phyloP scores from a whole-genome alignment of 2,329 filamentous ascomycete species.

The Pseudocercospora cruenta region DNA sequence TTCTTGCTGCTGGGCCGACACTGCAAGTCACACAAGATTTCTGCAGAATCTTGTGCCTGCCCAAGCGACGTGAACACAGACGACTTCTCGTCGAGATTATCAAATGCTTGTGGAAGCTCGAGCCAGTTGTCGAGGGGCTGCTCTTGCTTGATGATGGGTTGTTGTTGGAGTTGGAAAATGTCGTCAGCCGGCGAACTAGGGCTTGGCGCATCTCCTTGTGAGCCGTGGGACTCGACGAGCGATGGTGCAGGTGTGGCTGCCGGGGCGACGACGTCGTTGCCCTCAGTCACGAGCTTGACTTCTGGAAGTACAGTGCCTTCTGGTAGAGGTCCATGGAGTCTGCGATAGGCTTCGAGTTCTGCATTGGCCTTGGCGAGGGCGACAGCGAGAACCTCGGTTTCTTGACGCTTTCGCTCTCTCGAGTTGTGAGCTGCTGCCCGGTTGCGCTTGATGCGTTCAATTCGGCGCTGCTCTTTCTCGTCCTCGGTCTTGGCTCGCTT shows the following conservation, averaged over 20 bases:
- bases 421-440: slow-evolving; percentile 96
- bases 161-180: slow-evolving; percentile 25
- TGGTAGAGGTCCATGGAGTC: slow-evolving; percentile 38
- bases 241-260: slow-evolving; percentile 36
- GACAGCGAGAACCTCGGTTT: slow-evolving; percentile 80
- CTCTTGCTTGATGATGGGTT: slow-evolving; percentile 37
- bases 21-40: slow-evolving; percentile 99
- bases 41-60: slow-evolving; percentile 99
- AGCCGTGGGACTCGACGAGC: slow-evolving; percentile 35
- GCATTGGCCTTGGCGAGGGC: slow-evolving; percentile 37
- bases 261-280: slow-evolving; percentile 13
- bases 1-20: slow-evolving; percentile 74
- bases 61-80: slow-evolving; percentile 67
- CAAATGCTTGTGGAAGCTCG: slow-evolving; percentile 32
- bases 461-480: slow-evolving; percentile 96
- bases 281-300: slow-evolving; percentile 35
- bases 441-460: slow-evolving; percentile 95
- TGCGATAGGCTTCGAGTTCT: slow-evolving; percentile 38
- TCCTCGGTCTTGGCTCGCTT: slow-evolving; percentile 99
- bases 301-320: slow-evolving; percentile 38
- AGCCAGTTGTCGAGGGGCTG: slow-evolving; percentile 31
- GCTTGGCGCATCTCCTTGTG: slow-evolving; percentile 31
- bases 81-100: slow-evolving; percentile 41
- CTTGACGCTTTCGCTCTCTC: slow-evolving; percentile 84
- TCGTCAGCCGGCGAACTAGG: slow-evolving; percentile 34